phyloP scores from a whole-genome alignment of 306 rosid genomes.

The Vigna hirtella region DNA sequence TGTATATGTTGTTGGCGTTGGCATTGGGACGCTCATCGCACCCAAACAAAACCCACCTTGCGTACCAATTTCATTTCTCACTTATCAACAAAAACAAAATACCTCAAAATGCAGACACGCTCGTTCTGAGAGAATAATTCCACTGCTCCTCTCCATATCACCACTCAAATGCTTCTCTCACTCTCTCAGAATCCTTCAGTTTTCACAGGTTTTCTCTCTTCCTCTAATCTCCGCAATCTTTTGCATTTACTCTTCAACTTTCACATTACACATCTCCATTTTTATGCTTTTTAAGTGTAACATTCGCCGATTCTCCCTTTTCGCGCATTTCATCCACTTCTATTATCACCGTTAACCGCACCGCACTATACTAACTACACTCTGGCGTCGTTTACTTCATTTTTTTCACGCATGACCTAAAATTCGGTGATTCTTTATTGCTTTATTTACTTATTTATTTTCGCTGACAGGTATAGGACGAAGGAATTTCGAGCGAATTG shows the following conservation, averaged over 20 bases:
- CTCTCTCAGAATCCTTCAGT: constrained; percentile 24
- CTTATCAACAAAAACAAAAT: constrained; percentile 36
- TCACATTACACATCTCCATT: neutral
- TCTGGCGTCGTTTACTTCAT: neutral
- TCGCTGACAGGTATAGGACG: constrained; percentile 57
- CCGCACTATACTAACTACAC: neutral
- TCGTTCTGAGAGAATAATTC: neutral
- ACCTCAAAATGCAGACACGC: constrained; percentile 9
- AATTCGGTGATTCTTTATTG: neutral
- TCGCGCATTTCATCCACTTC: neutral
- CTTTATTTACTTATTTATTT: neutral
- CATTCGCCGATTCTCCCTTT: neutral
- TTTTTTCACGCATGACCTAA: constrained; percentile 29
- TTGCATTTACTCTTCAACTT: neutral
- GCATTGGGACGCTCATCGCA: neutral
- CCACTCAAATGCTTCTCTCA: constrained; percentile 43
- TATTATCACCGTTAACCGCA: neutral
- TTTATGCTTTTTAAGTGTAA: neutral
- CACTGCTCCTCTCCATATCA: neutral
- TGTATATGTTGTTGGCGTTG: constrained; percentile 7
- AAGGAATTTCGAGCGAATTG: constrained; percentile 47
- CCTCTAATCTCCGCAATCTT: constrained; percentile 3
- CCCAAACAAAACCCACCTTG: constrained; percentile 13
- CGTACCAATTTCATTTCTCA: constrained; percentile 27
- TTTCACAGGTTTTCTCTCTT: constrained; percentile 38